Conservation (phyloP, 345 rosid genomes). For the Eutrema yunnanense region DNA sequence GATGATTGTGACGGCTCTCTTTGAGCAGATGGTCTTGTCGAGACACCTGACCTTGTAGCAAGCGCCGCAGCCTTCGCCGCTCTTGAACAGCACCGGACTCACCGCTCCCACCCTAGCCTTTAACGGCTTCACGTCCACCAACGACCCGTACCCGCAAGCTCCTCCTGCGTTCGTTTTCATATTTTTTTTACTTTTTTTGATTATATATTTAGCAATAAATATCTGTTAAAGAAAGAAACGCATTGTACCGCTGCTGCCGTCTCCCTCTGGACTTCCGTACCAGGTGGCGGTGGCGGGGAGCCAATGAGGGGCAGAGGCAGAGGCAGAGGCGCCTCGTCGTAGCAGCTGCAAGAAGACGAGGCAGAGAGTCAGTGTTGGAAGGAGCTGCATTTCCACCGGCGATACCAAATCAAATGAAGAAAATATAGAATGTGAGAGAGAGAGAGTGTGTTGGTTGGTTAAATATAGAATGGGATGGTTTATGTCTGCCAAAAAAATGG, state of each 20-base stretch:
- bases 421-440: not conserved
- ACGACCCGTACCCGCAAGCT: conserved; percentile 90
- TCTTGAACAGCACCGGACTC: conserved; percentile 73
- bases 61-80: conserved; percentile 92
- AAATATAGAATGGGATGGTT: not conserved
- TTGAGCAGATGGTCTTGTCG: conserved; percentile 69
- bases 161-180: conserved; percentile 42
- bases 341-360: conserved; percentile 9
- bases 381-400: conserved; percentile 38
- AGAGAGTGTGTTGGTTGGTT: too few species aligned
- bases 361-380: conserved; percentile 1
- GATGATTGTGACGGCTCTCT: conserved; percentile 82
- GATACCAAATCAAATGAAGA: not conserved
- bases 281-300: conserved; percentile 91
- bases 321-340: not conserved
- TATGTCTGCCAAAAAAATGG: not conserved
- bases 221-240: not conserved
- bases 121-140: conserved; percentile 85
- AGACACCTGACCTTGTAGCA: conserved; percentile 81
- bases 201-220: not conserved
- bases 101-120: conserved; percentile 88
- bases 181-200: not conserved
- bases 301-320: conserved; percentile 39
- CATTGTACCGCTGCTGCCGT: conserved; percentile 74
- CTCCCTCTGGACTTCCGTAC: conserved; percentile 97